phyloP scores from a whole-genome alignment of 1,284 basidiomycete species.

The Papiliotrema terrestris region DNA sequence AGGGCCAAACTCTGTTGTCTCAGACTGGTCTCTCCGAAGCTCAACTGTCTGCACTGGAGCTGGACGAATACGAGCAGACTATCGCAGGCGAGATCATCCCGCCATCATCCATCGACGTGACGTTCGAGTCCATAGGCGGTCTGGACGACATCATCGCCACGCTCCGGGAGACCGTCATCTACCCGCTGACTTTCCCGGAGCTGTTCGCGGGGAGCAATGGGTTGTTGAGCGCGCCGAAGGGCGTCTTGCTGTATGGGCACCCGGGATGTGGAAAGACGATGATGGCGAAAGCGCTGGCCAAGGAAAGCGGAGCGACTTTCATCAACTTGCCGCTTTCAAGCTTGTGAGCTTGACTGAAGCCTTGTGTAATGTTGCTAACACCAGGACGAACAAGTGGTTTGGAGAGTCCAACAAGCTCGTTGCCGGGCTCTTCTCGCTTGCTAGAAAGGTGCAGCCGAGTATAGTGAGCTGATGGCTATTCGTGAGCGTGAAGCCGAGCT shows the following conservation, averaged over 20 bases:
- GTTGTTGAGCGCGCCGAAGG: slow-evolving; percentile 57
- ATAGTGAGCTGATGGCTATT: slow-evolving; percentile 51
- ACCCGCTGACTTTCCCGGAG: slow-evolving; percentile 87
- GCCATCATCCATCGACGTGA: slow-evolving; percentile 52
- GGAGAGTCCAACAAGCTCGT: slow-evolving; percentile 98
- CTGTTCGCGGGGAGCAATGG: slow-evolving; percentile 73
- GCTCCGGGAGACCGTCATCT: slow-evolving; percentile 93
- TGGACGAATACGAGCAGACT: slow-evolving; percentile 56
- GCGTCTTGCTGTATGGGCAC: slow-evolving; percentile 81
- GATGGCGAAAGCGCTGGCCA: slow-evolving; percentile 91
- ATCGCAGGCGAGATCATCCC: slow-evolving; percentile 55
- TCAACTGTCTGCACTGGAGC: slow-evolving; percentile 51
- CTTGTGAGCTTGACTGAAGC: slow-evolving; percentile 53
- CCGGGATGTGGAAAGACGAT: slow-evolving; percentile 94
- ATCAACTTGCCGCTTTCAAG: slow-evolving; percentile 73
- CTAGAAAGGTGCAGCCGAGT: slow-evolving; percentile 67
- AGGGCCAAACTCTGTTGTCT: slow-evolving; percentile 39
- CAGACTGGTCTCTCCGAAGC: slow-evolving; percentile 40
- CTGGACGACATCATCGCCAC: slow-evolving; percentile 88
- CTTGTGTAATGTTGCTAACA: slow-evolving; percentile 47
- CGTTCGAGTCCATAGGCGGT: slow-evolving; percentile 69
- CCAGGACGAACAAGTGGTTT: slow-evolving; percentile 82
- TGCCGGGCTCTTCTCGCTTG: slow-evolving; percentile 74
- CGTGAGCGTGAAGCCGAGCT: not conserved
- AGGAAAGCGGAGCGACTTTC: slow-evolving; percentile 95